A percentile compares a stretch with the other conserved stretches of the same genome.
phyloP scores from a whole-genome alignment of 1,284 basidiomycete species.

The Omphalotus olearius region DNA sequence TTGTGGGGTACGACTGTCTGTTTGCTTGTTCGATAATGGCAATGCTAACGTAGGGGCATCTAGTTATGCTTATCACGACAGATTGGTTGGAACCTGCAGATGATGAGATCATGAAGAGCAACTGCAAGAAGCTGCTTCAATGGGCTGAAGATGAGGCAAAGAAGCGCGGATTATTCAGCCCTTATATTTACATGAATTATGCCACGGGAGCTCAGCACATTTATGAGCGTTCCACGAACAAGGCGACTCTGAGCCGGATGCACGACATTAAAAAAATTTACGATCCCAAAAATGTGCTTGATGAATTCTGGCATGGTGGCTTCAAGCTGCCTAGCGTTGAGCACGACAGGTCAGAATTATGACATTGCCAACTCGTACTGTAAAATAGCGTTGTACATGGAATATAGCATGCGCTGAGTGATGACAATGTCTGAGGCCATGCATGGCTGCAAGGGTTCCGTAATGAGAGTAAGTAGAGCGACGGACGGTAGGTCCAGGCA shows the following conservation, averaged over 20 bases:
- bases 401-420: not conserved
- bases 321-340: slow-evolving; percentile 16
- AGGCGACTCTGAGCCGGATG: slow-evolving; percentile 16
- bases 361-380: not conserved
- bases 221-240: slow-evolving; percentile 13
- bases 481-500: too few relatives aligned
- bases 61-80: slow-evolving; percentile 13
- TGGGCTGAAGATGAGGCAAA: slow-evolving; percentile 17
- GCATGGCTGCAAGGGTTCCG: too few relatives aligned
- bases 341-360: slow-evolving; percentile 5
- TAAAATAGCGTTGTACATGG: not conserved
- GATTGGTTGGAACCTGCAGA: slow-evolving; percentile 18
- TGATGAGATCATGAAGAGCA: slow-evolving; percentile 17
- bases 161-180: slow-evolving; percentile 15
- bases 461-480: too few relatives aligned
- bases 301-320: slow-evolving; percentile 19
- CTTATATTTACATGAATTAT: slow-evolving; percentile 24
- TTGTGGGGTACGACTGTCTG: slow-evolving; percentile 16
- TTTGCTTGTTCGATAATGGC: not conserved
- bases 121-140: slow-evolving; percentile 11
- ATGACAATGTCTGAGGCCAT: too few relatives aligned
- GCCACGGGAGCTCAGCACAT: slow-evolving; percentile 17
- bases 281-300: slow-evolving; percentile 17
- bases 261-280: slow-evolving; percentile 14
- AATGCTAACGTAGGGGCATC: slow-evolving; percentile 2